phyloP scores from a whole-genome alignment of 768 basidiomycete species.

The Russula sp. region DNA sequence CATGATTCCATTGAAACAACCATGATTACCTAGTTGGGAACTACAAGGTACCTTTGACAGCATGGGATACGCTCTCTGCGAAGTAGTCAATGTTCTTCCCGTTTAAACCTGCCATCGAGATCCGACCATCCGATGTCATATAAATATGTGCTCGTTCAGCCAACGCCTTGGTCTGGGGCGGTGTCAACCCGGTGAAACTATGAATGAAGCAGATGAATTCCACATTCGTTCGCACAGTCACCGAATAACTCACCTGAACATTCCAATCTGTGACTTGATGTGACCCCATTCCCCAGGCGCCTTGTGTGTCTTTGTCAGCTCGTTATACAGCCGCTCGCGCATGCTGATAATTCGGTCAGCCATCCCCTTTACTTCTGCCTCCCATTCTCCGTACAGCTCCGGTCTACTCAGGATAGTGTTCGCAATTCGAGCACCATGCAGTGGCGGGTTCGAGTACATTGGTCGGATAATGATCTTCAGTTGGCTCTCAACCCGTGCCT shows the following conservation, averaged over 20 bases:
- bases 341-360: constrained; percentile 91
- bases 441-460: constrained; percentile 97
- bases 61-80: constrained; percentile 77
- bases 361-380: constrained; percentile 91
- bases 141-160: constrained; percentile 89
- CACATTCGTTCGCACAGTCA: background rate
- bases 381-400: constrained; percentile 81
- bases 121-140: constrained; percentile 91
- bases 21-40: constrained; percentile 11
- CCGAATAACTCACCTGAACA: constrained; percentile 73
- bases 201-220: background rate
- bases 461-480: constrained; percentile 93
- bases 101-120: constrained; percentile 93
- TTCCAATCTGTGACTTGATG: constrained; percentile 93
- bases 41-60: constrained; percentile 72
- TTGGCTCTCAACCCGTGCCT: constrained; percentile 85
- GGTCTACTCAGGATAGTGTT: constrained; percentile 72
- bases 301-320: constrained; percentile 68
- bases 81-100: constrained; percentile 82
- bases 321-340: constrained; percentile 75
- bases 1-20: constrained; percentile 5
- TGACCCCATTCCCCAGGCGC: constrained; percentile 96
- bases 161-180: constrained; percentile 71
- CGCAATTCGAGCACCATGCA: constrained; percentile 85
- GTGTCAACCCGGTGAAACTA: constrained; percentile 79